Percentiles rank a stretch among this genome's conserved stretches.
These are phyloP conservation scores for Tulasnella sp. DNA, from an alignment of 768 basidiomycete species.

Conservation along the genomic window DNA sequence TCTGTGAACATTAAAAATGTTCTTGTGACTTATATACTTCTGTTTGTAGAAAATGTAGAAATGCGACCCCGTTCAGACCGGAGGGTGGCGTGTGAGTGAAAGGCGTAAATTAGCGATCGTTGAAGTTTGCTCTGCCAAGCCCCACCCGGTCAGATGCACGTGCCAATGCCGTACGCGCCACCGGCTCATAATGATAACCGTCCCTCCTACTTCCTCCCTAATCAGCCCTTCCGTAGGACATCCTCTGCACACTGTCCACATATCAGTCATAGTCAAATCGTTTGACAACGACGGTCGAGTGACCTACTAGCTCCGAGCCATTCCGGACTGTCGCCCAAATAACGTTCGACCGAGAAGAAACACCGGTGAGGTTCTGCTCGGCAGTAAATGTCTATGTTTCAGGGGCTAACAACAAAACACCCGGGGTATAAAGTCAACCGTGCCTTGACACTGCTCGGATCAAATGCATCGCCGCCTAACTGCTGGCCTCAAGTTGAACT, in stretches of 20 bases:
- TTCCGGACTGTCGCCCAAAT: too few relatives aligned
- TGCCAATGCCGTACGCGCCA: too few relatives aligned
- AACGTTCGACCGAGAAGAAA: too few relatives aligned
- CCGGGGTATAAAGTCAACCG: neutral
- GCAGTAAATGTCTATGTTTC: too few relatives aligned
- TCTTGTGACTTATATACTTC: neutral
- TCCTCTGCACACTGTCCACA: neutral
- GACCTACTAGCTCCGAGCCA: neutral
- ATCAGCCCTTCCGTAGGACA: neutral
- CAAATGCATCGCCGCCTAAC: neutral
- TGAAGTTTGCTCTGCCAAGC: too few relatives aligned
- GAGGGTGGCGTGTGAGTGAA: too few relatives aligned
- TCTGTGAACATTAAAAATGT: conserved; percentile 4
- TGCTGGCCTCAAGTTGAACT: neutral
- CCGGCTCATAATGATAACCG: too few relatives aligned
- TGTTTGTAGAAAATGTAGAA: neutral
- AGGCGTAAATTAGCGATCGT: too few relatives aligned
- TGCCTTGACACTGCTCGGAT: neutral
- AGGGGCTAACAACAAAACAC: neutral
- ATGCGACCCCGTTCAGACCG: too few relatives aligned
- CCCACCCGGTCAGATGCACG: too few relatives aligned
- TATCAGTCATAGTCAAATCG: neutral
- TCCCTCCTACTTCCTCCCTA: neutral
- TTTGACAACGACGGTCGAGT: neutral
- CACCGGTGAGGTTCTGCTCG: too few relatives aligned